These are phyloP conservation scores for Eucalyptus pumila DNA, from an alignment of 345 rosid genomes.

Conservation along the genomic window DNA sequence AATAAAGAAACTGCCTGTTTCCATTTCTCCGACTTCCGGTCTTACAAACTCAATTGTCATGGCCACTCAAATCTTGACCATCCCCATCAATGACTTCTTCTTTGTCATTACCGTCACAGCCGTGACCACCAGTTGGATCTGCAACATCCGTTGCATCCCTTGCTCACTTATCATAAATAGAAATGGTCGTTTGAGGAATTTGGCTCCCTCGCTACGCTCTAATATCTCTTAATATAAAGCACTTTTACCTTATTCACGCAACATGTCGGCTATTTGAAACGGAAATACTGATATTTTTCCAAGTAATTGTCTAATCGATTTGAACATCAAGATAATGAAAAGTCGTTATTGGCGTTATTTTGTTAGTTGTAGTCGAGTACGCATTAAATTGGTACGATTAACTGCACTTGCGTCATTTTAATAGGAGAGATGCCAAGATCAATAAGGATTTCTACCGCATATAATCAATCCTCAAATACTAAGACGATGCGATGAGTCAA, in stretches of 20 bases:
- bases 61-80: background rate
- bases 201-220: background rate
- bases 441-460: background rate
- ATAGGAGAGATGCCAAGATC: background rate
- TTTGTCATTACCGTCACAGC: background rate
- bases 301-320: background rate
- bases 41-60: background rate
- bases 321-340: background rate
- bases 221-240: background rate
- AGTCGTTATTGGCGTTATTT: background rate
- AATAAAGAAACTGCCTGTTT: background rate
- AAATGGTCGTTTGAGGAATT: background rate
- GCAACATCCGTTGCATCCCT: background rate
- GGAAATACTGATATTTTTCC: rapidly evolving
- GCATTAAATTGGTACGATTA: background rate
- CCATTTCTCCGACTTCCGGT: background rate
- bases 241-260: background rate
- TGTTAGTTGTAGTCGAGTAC: background rate
- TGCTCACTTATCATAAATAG: background rate
- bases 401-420: background rate
- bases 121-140: background rate
- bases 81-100: background rate
- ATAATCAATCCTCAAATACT: background rate
- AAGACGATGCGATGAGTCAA: background rate
- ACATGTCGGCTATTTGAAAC: background rate